Conservation (phyloP, 2,329 filamentous ascomycete species). For the Colletotrichum gigasporum region DNA sequence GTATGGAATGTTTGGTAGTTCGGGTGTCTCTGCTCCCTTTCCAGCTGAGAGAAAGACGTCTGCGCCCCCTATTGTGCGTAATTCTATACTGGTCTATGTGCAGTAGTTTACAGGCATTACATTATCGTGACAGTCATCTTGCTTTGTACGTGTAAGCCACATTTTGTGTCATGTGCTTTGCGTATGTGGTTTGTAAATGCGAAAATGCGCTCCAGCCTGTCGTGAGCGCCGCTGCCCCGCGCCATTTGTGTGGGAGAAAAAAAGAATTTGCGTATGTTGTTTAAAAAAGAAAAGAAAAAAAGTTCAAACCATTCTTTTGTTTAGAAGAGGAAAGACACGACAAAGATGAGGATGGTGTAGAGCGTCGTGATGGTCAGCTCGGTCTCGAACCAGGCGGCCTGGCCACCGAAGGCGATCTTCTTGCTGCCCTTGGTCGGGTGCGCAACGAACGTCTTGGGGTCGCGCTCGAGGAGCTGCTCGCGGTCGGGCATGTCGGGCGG, state of each 20-base stretch:
- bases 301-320: neutral
- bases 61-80: neutral
- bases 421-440: constrained; percentile 60
- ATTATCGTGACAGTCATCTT: constrained; percentile 32
- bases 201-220: neutral
- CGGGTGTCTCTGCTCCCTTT: neutral
- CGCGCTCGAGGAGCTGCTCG: constrained; percentile 64
- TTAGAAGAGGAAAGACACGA: constrained; percentile 49
- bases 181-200: neutral
- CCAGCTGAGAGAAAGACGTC: too few species aligned
- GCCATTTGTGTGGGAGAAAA: constrained; percentile 2
- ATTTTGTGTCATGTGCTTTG: neutral
- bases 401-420: constrained; percentile 63
- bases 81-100: constrained; percentile 31
- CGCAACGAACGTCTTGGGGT: constrained; percentile 63
- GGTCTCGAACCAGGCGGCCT: constrained; percentile 65
- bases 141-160: constrained; percentile 10
- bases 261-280: constrained; percentile 4
- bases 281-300: neutral
- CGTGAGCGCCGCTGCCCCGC: constrained; percentile 11
- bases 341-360: constrained; percentile 61
- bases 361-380: constrained; percentile 61
- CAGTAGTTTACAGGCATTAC: constrained; percentile 31
- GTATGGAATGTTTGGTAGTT: too few species aligned
- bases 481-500: constrained; percentile 67